These are phyloP conservation scores for Ogataea ganodermae DNA, from an alignment of 805 yeast genomes.

Conservation along the genomic window DNA sequence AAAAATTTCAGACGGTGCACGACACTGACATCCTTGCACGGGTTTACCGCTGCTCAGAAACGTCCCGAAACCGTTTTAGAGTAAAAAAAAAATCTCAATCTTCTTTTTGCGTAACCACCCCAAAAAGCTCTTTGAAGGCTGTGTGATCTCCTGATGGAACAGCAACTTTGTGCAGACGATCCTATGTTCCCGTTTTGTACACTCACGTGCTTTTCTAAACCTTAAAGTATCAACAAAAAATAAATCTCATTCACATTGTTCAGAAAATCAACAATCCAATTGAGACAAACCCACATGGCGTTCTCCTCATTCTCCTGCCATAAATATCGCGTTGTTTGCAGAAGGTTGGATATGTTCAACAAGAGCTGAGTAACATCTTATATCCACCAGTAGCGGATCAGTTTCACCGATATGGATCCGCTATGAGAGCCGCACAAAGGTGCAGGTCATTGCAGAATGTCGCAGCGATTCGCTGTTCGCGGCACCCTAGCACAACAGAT, in stretches of 20 bases:
- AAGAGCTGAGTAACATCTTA: too few species aligned
- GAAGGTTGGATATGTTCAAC: too few species aligned
- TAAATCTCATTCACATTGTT: too few species aligned
- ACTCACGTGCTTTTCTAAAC: not conserved
- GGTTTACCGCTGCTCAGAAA: not conserved
- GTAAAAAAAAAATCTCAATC: not conserved
- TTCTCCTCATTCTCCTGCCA: too few species aligned
- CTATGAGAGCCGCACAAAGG: not conserved
- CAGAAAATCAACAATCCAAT: too few species aligned
- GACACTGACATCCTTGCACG: not conserved
- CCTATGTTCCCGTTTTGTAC: not conserved
- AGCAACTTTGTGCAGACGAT: not conserved
- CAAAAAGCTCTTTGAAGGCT: too few species aligned
- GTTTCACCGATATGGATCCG: not conserved
- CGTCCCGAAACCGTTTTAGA: not conserved
- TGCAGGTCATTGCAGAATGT: not conserved
- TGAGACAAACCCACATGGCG: too few species aligned
- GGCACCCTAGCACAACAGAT: not conserved
- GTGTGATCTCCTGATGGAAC: not conserved
- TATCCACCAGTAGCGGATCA: not conserved
- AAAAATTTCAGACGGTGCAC: constrained; percentile 1
- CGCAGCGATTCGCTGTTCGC: not conserved
- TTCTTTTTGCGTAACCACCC: not conserved
- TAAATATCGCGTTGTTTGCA: too few species aligned
- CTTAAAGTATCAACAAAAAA: too few species aligned